Percentiles rank a stretch among this genome's conserved stretches.
Evolutionary conservation across 352 stramenopile genomes (phyloP).

Genomic region (Phytopythium kandeliae): DNA sequence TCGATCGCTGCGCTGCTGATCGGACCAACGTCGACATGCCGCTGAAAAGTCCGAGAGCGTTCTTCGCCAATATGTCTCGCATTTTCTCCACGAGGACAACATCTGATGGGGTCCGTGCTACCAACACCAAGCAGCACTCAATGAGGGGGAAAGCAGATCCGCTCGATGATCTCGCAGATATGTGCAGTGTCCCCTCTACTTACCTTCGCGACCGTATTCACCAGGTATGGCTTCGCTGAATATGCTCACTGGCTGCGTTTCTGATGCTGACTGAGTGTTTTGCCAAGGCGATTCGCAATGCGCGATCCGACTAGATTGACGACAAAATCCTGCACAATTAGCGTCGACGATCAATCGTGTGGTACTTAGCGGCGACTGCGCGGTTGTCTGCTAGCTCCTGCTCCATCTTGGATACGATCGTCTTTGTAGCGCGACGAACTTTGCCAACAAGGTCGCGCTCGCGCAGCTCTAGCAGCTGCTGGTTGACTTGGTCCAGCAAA

Average conservation of each 20-base stretch:
- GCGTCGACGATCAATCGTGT: slow-evolving; percentile 31
- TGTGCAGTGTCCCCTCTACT: neutral
- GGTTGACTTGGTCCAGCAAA: slow-evolving; percentile 44
- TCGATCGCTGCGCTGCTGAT: neutral
- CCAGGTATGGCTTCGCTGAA: neutral
- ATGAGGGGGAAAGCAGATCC: neutral
- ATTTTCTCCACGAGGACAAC: neutral
- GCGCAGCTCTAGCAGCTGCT: slow-evolving; percentile 51
- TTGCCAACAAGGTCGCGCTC: slow-evolving; percentile 53
- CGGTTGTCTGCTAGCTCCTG: slow-evolving; percentile 37
- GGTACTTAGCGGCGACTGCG: slow-evolving; percentile 39
- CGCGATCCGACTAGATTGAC: neutral
- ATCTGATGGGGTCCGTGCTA: neutral
- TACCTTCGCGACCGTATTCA: neutral
- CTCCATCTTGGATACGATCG: slow-evolving; percentile 48
- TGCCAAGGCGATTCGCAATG: neutral
- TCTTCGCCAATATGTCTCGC: slow-evolving; percentile 2
- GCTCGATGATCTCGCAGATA: neutral
- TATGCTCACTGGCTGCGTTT: no score
- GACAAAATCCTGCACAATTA: neutral
- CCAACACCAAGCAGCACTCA: no score
- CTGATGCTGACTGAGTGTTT: neutral
- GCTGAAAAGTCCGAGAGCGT: slow-evolving; percentile 4
- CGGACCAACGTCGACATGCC: neutral
- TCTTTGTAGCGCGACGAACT: slow-evolving; percentile 38